A percentile compares a stretch with the other conserved stretches of the same genome.
phyloP scores from a whole-genome alignment of 1,139 yeast species.

The Zygoascus sp. region DNA sequence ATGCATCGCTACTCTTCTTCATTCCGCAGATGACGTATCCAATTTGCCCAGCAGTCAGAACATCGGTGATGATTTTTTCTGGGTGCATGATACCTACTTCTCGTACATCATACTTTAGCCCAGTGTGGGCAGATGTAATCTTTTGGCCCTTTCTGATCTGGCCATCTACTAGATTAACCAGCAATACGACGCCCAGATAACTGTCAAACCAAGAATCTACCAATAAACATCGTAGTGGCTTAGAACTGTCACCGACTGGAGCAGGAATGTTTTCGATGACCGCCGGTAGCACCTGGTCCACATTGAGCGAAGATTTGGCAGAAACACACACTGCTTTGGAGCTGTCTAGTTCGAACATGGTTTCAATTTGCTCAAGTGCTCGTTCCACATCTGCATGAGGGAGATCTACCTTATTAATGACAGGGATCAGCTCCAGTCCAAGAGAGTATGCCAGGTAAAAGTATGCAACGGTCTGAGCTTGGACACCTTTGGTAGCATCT shows the following conservation, averaged over 20 bases:
- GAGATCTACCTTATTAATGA: conserved; percentile 86
- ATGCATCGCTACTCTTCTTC: conserved; percentile 81
- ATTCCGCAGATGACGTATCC: conserved; percentile 92
- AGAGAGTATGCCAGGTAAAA: conserved; percentile 84
- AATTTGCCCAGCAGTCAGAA: conserved; percentile 81
- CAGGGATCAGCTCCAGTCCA: conserved; percentile 78
- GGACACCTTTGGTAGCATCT: conserved; percentile 95
- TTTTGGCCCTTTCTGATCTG: conserved; percentile 65
- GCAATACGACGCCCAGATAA: conserved; percentile 86
- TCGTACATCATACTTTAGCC: conserved; percentile 73
- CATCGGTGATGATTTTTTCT: conserved; percentile 56
- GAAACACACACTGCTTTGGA: conserved; percentile 81
- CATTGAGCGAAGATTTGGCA: conserved; percentile 86
- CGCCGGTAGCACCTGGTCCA: conserved; percentile 69
- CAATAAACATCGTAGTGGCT: conserved; percentile 69
- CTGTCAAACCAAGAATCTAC: conserved; percentile 98
- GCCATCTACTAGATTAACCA: conserved; percentile 85
- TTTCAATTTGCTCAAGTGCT: conserved; percentile 78
- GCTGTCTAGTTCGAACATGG: conserved; percentile 71
- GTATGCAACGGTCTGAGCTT: conserved; percentile 96
- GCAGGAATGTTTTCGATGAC: conserved; percentile 74
- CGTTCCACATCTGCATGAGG: conserved; percentile 81
- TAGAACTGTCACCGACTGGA: conserved; percentile 51
- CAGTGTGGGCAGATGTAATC: conserved; percentile 72
- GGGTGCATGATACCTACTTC: conserved; percentile 97